Conservation (phyloP, 495 filamentous ascomycete genomes). For the Hypoxylon fragiforme region DNA sequence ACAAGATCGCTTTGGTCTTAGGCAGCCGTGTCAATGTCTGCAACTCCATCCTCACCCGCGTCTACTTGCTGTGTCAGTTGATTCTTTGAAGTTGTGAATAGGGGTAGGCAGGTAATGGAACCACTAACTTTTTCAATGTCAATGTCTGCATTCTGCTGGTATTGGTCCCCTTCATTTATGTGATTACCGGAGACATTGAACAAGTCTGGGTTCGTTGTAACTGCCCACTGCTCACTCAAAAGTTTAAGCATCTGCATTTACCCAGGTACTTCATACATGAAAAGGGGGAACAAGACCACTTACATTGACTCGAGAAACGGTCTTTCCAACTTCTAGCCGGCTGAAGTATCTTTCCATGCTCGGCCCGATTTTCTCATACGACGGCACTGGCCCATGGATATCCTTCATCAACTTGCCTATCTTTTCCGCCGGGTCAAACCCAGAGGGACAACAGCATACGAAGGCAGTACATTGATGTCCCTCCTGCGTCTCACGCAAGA, state of each 20-base stretch:
- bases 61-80: constrained; percentile 37
- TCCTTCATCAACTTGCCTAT: constrained; percentile 62
- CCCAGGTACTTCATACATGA: not conserved
- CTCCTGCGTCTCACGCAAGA: constrained; percentile 62
- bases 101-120: not conserved
- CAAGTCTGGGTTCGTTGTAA: constrained; percentile 60
- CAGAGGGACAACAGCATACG: constrained; percentile 70
- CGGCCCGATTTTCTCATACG: constrained; percentile 71
- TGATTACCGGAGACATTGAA: constrained; percentile 60
- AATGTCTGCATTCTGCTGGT: constrained; percentile 50
- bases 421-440: constrained; percentile 68
- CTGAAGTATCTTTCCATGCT: constrained; percentile 81
- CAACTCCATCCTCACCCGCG: constrained; percentile 68
- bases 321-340: constrained; percentile 56
- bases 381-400: constrained; percentile 72
- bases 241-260: not conserved
- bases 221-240: constrained; percentile 55
- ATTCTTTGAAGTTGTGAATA: not conserved
- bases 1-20: constrained; percentile 65
- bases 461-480: constrained; percentile 70
- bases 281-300: too few species aligned
- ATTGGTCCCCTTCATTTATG: constrained; percentile 46
- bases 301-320: constrained; percentile 59
- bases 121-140: constrained; percentile 51
- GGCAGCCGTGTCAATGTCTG: constrained; percentile 79